phyloP scores from a whole-genome alignment of 2,329 filamentous ascomycete species.

The Microdochium paspali region DNA sequence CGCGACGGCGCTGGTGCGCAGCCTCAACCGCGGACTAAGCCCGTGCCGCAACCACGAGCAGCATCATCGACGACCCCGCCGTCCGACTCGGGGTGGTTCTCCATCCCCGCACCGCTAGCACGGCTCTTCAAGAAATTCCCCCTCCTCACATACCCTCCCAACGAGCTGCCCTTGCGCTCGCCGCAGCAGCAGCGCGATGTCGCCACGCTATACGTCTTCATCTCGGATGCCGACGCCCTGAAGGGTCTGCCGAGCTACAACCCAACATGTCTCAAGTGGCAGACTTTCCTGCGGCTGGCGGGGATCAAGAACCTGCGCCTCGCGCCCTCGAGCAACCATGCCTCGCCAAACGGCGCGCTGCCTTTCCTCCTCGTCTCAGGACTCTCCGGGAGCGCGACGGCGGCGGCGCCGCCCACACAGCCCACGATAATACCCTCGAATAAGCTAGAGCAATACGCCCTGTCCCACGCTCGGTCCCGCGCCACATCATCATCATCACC shows the following conservation, averaged over 20 bases:
- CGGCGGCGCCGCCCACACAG: conserved; percentile 10
- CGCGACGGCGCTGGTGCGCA: conserved; percentile 4
- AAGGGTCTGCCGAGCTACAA: conserved; percentile 70
- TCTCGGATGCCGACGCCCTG: conserved; percentile 50
- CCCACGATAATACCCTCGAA: conserved; percentile 45
- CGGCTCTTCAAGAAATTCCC: conserved; percentile 79
- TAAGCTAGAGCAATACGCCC: conserved; percentile 61
- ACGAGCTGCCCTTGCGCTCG: conserved; percentile 53
- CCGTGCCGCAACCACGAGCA: background rate
- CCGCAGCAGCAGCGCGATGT: conserved; percentile 31
- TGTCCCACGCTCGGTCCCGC: conserved; percentile 31
- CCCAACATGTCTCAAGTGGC: conserved; percentile 90
- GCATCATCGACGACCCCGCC: background rate
- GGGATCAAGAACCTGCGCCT: conserved; percentile 53
- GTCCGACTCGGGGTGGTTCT: conserved; percentile 30
- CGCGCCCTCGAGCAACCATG: conserved; percentile 78
- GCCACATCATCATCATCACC: conserved; percentile 13
- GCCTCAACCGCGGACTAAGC: conserved; percentile 6
- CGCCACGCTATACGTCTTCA: conserved; percentile 69
- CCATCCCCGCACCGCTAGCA: conserved; percentile 67
- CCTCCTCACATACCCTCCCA: conserved; percentile 63
- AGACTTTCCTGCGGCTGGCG: conserved; percentile 78
- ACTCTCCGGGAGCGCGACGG: conserved; percentile 7
- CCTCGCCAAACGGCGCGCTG: conserved; percentile 78
- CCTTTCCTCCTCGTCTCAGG: conserved; percentile 64